These are phyloP conservation scores for Lepidopterella palustris DNA, from an alignment of 495 filamentous ascomycete genomes.

Conservation along the genomic window DNA sequence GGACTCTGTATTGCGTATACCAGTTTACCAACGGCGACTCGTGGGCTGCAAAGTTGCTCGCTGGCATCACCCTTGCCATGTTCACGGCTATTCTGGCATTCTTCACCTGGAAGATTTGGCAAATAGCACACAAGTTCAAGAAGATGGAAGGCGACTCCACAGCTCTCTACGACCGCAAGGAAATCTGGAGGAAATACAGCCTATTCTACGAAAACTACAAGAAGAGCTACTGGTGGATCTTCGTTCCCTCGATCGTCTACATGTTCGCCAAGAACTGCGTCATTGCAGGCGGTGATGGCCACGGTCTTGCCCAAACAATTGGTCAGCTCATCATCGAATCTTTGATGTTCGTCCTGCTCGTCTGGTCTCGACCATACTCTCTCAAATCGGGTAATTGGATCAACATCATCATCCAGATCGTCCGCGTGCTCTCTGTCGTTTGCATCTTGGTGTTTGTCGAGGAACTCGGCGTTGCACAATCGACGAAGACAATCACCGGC, in stretches of 20 bases:
- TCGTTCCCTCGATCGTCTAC: conserved; percentile 85
- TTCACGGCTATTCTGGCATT: conserved; percentile 74
- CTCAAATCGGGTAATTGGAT: conserved; percentile 81
- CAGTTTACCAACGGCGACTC: conserved; percentile 92
- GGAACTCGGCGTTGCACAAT: conserved; percentile 81
- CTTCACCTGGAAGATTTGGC: conserved; percentile 78
- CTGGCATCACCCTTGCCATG: conserved; percentile 67
- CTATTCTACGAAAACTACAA: conserved; percentile 96
- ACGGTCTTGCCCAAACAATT: conserved; percentile 72
- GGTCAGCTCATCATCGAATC: conserved; percentile 77
- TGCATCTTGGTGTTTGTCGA: conserved; percentile 94
- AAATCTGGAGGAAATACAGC: conserved; percentile 90
- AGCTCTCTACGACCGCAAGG: conserved; percentile 78
- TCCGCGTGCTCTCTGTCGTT: conserved; percentile 83
- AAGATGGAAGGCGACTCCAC: conserved; percentile 64
- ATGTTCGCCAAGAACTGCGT: conserved; percentile 86
- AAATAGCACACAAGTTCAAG: conserved; percentile 66
- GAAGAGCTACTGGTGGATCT: conserved; percentile 92
- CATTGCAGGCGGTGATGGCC: conserved; percentile 79
- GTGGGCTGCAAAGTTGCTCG: conserved; percentile 85
- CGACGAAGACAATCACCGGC: conserved; percentile 90
- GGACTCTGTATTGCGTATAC: conserved; percentile 93
- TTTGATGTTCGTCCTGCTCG: conserved; percentile 59
- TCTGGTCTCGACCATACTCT: conserved; percentile 83
- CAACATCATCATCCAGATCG: conserved; percentile 88